phyloP scores from a whole-genome alignment of 495 filamentous ascomycete species.

The Neurospora sp. region DNA sequence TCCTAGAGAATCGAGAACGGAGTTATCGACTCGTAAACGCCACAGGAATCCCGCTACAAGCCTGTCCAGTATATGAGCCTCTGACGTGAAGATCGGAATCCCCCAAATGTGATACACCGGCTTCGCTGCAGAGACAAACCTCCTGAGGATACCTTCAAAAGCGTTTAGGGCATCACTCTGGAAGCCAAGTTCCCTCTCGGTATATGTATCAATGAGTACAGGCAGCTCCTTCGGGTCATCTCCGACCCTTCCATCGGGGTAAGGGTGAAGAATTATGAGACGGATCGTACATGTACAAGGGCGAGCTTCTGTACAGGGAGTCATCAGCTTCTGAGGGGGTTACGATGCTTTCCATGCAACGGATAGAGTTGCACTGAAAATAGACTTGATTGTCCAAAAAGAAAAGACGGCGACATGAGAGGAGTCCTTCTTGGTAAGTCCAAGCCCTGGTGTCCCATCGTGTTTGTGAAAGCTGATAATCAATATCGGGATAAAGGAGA shows the following conservation, averaged over 20 bases:
- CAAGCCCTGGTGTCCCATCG: not conserved
- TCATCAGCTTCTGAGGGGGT: not conserved
- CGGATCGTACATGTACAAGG: not conserved
- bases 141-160: not conserved
- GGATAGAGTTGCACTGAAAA: not conserved
- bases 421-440: not conserved
- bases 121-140: not conserved
- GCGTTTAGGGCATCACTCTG: not conserved
- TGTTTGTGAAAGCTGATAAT: not conserved
- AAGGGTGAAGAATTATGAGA: not conserved
- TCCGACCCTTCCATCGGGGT: not conserved
- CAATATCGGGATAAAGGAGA: not conserved
- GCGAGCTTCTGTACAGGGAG: not conserved
- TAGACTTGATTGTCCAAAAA: not conserved
- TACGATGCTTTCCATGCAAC: slow-evolving; percentile 8
- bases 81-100: not conserved
- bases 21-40: too few relatives aligned
- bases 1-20: too few relatives aligned
- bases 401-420: not conserved
- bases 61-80: too few relatives aligned
- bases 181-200: not conserved
- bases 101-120: slow-evolving; percentile 1
- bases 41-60: too few relatives aligned
- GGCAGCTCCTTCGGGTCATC: not conserved
- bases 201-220: not conserved